Evolutionary conservation across 306 rosid genomes (phyloP), one percentile per base, ranked within the genome.

Genomic region (Gynostemma pentaphyllum): DNA sequence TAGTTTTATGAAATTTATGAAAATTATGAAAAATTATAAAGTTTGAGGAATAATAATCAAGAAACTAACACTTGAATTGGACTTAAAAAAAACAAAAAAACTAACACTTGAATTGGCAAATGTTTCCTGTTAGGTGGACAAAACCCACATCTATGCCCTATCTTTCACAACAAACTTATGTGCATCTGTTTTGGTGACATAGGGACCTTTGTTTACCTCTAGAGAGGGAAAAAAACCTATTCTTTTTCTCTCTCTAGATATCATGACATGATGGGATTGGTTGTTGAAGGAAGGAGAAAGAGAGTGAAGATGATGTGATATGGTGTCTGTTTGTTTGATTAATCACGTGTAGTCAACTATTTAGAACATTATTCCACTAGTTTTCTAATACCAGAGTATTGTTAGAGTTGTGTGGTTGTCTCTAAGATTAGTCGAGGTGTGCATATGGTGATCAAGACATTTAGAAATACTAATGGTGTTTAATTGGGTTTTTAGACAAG

Each of bases 41-140:
- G 9, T 2, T n/a, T 7, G 42, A 29, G 62, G 23, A 55, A 55
- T 55, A n/a, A n/a, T n/a, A n/a, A 55, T 54, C 9, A 8, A 55
- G 32, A 42, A 30, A 4, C 62, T 55, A 18, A 34, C 39, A 4
- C 39, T 34, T 21, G n/a, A 29, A 13, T 53, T 14, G 57, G 9
- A 55, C 10, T 41, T 36, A n/a, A n/a, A n/a, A n/a, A n/a, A n/a
- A n/a, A n/a, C n/a, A n/a, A n/a, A n/a, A n/a, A n/a, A n/a, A n/a
- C n/a, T n/a, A n/a, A 36, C 49, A 42, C 39, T 13, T 36, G 45
- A 41, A 29, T 23, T 19, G 63, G 63, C n/a, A 52, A 28, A 18
- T 87, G 90, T 79, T 77, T 66, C 77, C 71, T 78, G 64, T 32
- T 48, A 60, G 71, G 83, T 73, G 68, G 81, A 82, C 84, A 81